Percentiles rank a stretch among this genome's conserved stretches.
Conservation (phyloP, 768 basidiomycete species). For the Russula vinacea region DNA sequence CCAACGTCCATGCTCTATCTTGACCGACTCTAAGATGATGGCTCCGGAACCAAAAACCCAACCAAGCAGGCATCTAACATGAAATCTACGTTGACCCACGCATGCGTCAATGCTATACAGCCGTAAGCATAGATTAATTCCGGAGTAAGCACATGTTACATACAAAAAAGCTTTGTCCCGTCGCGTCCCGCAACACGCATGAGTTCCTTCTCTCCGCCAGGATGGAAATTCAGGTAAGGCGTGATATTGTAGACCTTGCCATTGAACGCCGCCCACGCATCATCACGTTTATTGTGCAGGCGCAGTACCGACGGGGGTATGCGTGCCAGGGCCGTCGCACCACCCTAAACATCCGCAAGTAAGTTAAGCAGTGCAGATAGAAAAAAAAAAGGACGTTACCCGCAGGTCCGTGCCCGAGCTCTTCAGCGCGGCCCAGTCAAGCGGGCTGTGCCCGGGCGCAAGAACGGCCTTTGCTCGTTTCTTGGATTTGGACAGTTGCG, state of each 20-base stretch:
- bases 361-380: conserved; percentile 9
- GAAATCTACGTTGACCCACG: conserved; percentile 95
- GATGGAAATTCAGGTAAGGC: conserved; percentile 86
- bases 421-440: conserved; percentile 94
- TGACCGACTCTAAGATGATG: conserved; percentile 36
- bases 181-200: conserved; percentile 95
- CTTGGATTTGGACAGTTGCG: conserved; percentile 46
- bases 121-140: background rate
- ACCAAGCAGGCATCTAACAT: conserved; percentile 94
- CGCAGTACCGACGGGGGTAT: conserved; percentile 77
- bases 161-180: conserved; percentile 92
- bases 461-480: conserved; percentile 79
- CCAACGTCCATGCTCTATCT: background rate
- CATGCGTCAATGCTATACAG: conserved; percentile 76
- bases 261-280: conserved; percentile 90
- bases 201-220: conserved; percentile 92
- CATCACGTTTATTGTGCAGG: conserved; percentile 74
- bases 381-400: conserved; percentile 42
- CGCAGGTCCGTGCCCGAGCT: conserved; percentile 74
- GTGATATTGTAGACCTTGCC: conserved; percentile 98
- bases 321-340: conserved; percentile 55
- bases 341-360: conserved; percentile 46
- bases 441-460: conserved; percentile 83
- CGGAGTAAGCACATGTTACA: conserved; percentile 34
- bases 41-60: conserved; percentile 83